Evolutionary conservation across 495 filamentous ascomycete species (phyloP), one percentile per base, ranked within the genome.

Genomic region (Aspergillus kassunensis): DNA sequence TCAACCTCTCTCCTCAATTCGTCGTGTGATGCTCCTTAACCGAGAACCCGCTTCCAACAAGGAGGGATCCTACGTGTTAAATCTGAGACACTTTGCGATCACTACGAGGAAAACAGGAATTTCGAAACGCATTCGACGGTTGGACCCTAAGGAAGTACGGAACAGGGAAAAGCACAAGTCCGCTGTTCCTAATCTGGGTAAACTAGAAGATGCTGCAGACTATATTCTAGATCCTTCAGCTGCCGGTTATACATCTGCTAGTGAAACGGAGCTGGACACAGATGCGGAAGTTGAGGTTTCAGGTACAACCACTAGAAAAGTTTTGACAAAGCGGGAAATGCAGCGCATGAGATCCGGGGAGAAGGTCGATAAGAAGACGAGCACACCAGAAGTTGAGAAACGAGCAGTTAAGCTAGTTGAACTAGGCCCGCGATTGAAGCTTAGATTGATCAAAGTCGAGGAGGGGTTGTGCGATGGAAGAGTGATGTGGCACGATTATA

Each of bases 401-500:
- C 81, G 87, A 40, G 90, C 86, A 3, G 87, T 99, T 8, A 97
- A 93, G 64, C 72, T 97, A 20, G 83, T 95, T 3, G 93, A 99
- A 66, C 73, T 97, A 8, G 93, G 93, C 0, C 93, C 93, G 3
- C 84, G 93, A 45, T 81, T 99, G 86, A 86, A 80, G 58, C 70
- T 99, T 27, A 81, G 92, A 35, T 79, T 99, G 80, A 86, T 87
- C 45, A 97, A 99, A 71, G 91, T 99, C 10, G 93, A 99, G 65
- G 95, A 97, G 55, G 95, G 91, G 13, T 67, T 97, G 11, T 97
- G 91, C 61, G 80, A 82, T 27, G 93, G 93, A 33, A 91, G 89
- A 70, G 80, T 96, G 29, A 88, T 99, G 87, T 97, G 95, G 93
- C 95, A 99, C 70, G 90, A 96, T 61, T 93, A 85, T 60, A 79